Percentiles rank a stretch among this genome's conserved stretches.
phyloP scores from a whole-genome alignment of 129 eudicot species.

The Saussurea involucrata region DNA sequence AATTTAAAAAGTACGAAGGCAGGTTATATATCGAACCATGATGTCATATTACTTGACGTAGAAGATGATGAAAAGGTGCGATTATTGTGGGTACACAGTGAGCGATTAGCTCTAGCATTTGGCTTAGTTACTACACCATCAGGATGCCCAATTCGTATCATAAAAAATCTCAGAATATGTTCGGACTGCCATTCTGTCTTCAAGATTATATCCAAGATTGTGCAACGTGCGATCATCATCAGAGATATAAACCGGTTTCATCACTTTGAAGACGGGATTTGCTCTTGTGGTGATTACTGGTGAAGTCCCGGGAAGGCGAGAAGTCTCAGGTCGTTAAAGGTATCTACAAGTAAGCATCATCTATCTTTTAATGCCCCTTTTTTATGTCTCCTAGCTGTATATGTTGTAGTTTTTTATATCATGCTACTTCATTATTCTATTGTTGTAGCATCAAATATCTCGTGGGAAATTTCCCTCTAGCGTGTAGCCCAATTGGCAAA shows the following conservation, averaged over 20 bases:
- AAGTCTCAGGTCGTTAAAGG: neutral
- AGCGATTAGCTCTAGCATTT: slow-evolving; percentile 70
- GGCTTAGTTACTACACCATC: slow-evolving; percentile 50
- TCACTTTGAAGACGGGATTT: slow-evolving; percentile 61
- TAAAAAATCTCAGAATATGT: slow-evolving; percentile 82
- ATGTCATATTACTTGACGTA: slow-evolving; percentile 70
- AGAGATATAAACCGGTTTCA: slow-evolving; percentile 84
- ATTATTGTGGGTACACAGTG: slow-evolving; percentile 74
- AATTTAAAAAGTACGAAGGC: slow-evolving; percentile 38
- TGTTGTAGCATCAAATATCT: slow-evolving; percentile 2
- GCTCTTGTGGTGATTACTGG: slow-evolving; percentile 91
- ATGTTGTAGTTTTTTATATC: neutral
- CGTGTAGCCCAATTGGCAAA: too few relatives aligned
- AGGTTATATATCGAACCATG: slow-evolving; percentile 53
- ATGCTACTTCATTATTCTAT: slow-evolving; percentile 3
- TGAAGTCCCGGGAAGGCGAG: slow-evolving; percentile 13
- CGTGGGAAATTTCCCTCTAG: neutral
- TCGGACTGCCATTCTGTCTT: slow-evolving; percentile 68
- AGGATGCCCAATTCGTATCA: slow-evolving; percentile 62
- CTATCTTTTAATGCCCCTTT: neutral
- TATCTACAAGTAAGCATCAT: neutral
- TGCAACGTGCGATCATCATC: slow-evolving; percentile 58
- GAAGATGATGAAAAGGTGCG: slow-evolving; percentile 78
- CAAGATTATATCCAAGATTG: slow-evolving; percentile 59
- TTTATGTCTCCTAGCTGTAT: neutral